These are phyloP conservation scores for Agrocybe chaxingu DNA, from an alignment of 768 basidiomycete species.

Conservation along the genomic window DNA sequence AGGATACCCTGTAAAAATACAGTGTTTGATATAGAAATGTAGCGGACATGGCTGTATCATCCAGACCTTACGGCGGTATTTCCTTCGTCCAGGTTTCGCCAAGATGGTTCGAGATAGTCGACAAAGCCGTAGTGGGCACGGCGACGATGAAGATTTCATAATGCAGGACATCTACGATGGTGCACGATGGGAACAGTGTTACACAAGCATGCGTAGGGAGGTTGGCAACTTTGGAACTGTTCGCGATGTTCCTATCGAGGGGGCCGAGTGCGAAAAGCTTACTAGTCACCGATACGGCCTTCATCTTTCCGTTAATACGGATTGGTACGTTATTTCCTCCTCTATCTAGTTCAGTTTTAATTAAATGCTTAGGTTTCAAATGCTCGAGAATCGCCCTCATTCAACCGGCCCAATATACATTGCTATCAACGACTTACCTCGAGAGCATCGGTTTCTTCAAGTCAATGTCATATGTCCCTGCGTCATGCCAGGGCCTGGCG, in stretches of 20 bases:
- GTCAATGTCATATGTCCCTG: constrained; percentile 17
- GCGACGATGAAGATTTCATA: constrained; percentile 18
- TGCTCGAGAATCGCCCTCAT: constrained; percentile 19
- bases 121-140: constrained; percentile 1
- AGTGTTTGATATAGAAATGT: too few relatives aligned
- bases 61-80: constrained; percentile 15
- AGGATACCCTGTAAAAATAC: too few relatives aligned
- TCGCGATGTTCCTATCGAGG: neutral
- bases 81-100: constrained; percentile 12
- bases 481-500: constrained; percentile 23
- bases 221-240: constrained; percentile 13
- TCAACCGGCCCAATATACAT: constrained; percentile 22
- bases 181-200: constrained; percentile 11
- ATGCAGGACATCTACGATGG: constrained; percentile 23
- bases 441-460: constrained; percentile 15
- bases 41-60: too few relatives aligned
- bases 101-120: constrained; percentile 9
- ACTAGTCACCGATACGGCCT: constrained; percentile 16
- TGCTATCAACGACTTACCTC: constrained; percentile 19
- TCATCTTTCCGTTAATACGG: constrained; percentile 20
- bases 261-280: constrained; percentile 2
- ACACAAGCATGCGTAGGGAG: constrained; percentile 11
- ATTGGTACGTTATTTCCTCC: constrained; percentile 17
- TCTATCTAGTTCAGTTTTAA: neutral
- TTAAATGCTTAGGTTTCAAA: constrained; percentile 18